A percentile compares a stretch with the other conserved stretches of the same genome.
Evolutionary conservation across 805 yeast genomes (phyloP).

Genomic region (Lipomyces yamanashiensis): DNA sequence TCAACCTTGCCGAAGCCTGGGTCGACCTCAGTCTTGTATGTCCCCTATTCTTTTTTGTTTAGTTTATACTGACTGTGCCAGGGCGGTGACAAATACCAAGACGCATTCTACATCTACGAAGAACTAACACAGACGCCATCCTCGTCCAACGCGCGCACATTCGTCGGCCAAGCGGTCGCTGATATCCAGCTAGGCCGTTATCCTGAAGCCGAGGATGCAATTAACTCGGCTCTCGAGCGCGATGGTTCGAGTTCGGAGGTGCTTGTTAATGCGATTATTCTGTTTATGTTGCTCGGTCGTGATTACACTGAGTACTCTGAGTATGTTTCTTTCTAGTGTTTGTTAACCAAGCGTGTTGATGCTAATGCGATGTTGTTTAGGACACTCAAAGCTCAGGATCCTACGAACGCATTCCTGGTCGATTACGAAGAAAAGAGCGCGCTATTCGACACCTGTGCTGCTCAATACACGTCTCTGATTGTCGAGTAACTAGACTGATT

Average conservation of each 20-base stretch:
- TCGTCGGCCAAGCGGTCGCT: slow-evolving; percentile 69
- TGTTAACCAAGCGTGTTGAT: not conserved
- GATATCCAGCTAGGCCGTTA: slow-evolving; percentile 78
- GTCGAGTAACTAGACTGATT: slow-evolving; percentile 18
- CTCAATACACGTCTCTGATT: slow-evolving; percentile 52
- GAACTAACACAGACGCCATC: slow-evolving; percentile 70
- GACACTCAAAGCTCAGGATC: slow-evolving; percentile 54
- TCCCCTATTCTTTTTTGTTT: slow-evolving; percentile 55
- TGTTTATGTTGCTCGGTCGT: slow-evolving; percentile 60
- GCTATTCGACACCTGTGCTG: slow-evolving; percentile 71
- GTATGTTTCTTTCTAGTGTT: slow-evolving; percentile 12
- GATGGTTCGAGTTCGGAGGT: slow-evolving; percentile 48
- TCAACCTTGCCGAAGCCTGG: slow-evolving; percentile 82
- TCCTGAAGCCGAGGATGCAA: slow-evolving; percentile 76
- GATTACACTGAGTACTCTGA: slow-evolving; percentile 37
- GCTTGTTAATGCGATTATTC: slow-evolving; percentile 67
- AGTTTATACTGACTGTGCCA: slow-evolving; percentile 7
- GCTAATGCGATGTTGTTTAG: slow-evolving; percentile 44
- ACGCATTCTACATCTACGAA: slow-evolving; percentile 58
- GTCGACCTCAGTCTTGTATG: slow-evolving; percentile 50
- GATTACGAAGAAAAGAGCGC: slow-evolving; percentile 66
- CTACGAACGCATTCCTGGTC: slow-evolving; percentile 60
- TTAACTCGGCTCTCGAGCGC: slow-evolving; percentile 50
- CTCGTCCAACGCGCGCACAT: slow-evolving; percentile 53
- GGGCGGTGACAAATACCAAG: slow-evolving; percentile 47